Base-by-base conservation (phyloP, 495 filamentous ascomycete species). In the Aspergillus coremiiformis region DNA sequence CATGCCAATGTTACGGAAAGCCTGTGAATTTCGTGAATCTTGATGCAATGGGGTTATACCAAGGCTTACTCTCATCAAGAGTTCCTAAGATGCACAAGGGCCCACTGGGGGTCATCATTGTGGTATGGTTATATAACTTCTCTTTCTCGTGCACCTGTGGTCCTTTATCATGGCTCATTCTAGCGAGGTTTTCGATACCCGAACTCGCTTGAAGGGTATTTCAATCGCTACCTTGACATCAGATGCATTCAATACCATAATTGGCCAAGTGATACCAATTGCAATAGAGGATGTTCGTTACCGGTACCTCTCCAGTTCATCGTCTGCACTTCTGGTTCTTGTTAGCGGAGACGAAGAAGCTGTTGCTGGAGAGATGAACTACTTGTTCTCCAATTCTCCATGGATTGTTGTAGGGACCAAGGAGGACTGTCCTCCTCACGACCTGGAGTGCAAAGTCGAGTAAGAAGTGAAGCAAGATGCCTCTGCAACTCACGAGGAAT, bases 211-310 rank as follows among this genome's bases (percentile, higher is more conserved):
- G 19, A 84, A 84, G 63, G 83, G 82, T 57, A 82, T 87, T 1
- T 82, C 80, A 1, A 76, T 86, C 53, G 82, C 82, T 1, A 82
- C 80, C 3, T 83, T 85, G 81, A 71, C 66, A 23, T 77, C 72
- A 29, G 86, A 82, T 59, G 83, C 82, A 5, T 86, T 87, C 70
- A 87, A 86, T 68, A 86, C 84, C 9, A 79, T 87, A 75, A 86
- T 86, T 49, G 82, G 84, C 0, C 84, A 87, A 58, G 73, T 85
- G n/a, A 86, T 80, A 3, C 74, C 74, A 27, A 75, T 79, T 46
- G 82, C 82, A 0, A 79, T 85, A 66, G 67, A 66, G 1, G 58
- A 63, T 12, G 62, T 79, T 10, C 61, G 71, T 0, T 85, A 78
- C 59, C 58, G 60, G 27, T 85, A 67, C 55, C 84, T 83, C 58